These are phyloP conservation scores for Claviceps sp. DNA, from an alignment of 2,329 filamentous ascomycete species.

Conservation along the genomic window DNA sequence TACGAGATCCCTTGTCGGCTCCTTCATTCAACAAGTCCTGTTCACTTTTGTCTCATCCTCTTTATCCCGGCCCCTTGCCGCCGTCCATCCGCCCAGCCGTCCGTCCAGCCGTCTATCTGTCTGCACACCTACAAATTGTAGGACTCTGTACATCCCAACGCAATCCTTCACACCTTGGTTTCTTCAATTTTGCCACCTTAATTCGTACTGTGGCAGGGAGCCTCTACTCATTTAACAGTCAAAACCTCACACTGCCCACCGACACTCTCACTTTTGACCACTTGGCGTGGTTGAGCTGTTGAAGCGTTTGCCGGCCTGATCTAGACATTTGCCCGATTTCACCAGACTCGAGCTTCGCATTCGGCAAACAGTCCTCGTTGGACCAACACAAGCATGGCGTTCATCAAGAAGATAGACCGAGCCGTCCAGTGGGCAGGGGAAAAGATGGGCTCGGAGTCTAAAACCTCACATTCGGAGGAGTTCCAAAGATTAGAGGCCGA, in stretches of 20 bases:
- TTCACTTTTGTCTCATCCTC: neutral
- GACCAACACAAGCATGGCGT: slow-evolving; percentile 29
- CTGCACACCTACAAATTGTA: too few relatives aligned
- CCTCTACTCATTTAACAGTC: neutral
- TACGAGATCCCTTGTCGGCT: neutral
- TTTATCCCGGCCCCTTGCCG: slow-evolving; percentile 3
- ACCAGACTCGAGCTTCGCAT: neutral
- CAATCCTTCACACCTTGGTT: neutral
- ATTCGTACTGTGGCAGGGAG: neutral
- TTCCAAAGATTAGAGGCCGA: slow-evolving; percentile 84
- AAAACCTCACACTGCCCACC: neutral
- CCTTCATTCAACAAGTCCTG: neutral
- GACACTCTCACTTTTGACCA: neutral
- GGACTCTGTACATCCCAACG: neutral
- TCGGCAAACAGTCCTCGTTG: neutral
- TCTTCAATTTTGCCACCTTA: neutral
- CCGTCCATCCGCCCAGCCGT: neutral
- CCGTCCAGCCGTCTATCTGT: too few relatives aligned
- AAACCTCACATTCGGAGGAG: slow-evolving; percentile 75
- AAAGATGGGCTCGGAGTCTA: slow-evolving; percentile 85
- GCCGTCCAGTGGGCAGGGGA: slow-evolving; percentile 98
- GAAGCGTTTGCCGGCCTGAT: neutral
- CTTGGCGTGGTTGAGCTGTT: neutral
- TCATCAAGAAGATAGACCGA: slow-evolving; percentile 79
- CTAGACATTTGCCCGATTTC: neutral